Conservation (phyloP, 73 alveolate species). For the Paramecium tetraurelia region DNA sequence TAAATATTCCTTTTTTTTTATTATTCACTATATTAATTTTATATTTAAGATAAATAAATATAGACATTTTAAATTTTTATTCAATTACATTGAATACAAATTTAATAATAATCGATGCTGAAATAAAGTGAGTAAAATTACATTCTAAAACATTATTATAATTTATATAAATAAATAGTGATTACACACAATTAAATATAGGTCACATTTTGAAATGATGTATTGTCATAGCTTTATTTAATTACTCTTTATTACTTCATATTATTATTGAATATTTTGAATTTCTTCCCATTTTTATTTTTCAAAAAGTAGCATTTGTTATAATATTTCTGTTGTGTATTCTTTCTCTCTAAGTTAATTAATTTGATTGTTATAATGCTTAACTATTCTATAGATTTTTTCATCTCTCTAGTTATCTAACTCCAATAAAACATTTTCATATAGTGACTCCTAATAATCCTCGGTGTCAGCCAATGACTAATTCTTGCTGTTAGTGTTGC, state of each 20-base stretch:
- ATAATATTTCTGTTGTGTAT: neutral
- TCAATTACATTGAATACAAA: no score
- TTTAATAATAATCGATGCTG: no score
- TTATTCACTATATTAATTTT: no score
- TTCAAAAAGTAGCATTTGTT: neutral
- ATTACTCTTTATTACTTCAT: neutral
- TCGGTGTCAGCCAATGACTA: slow-evolving; percentile 1
- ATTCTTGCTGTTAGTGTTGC: neutral
- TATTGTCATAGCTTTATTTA: neutral
- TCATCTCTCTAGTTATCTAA: slow-evolving; percentile 13
- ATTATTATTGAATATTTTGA: neutral
- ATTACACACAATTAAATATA: neutral
- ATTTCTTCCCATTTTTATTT: slow-evolving; percentile 29
- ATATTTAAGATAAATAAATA: no score
- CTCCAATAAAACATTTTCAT: neutral
- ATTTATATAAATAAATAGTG: neutral
- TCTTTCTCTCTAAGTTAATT: neutral
- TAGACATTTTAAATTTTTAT: no score
- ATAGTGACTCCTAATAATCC: neutral
- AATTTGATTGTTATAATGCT: slow-evolving; percentile 4
- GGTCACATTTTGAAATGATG: neutral
- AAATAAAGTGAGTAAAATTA: no score
- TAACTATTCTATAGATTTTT: slow-evolving; percentile 3
- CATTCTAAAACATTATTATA: no score
- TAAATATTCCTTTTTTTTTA: no score